Conservation (phyloP, 768 basidiomycete species). For the Lactarius trivialis region DNA sequence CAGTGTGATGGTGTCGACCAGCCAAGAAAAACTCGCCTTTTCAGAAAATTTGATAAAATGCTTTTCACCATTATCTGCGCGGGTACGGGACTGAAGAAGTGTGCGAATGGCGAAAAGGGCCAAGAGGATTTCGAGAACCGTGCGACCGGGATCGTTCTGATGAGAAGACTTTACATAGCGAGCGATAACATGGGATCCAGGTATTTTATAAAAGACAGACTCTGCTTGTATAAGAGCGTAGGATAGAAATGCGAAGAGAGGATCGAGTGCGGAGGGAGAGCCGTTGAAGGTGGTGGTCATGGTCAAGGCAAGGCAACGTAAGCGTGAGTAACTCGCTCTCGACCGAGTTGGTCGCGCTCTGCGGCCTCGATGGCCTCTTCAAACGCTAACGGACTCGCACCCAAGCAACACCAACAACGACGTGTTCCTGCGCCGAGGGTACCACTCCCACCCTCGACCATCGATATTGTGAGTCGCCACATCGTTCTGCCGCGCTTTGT, state of each 20-base stretch:
- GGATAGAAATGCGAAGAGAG: slow-evolving; percentile 60
- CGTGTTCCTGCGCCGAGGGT: slow-evolving; percentile 34
- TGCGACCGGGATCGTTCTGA: slow-evolving; percentile 91
- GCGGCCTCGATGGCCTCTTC: slow-evolving; percentile 27
- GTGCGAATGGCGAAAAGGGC: slow-evolving; percentile 85
- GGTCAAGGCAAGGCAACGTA: neutral
- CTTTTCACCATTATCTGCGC: slow-evolving; percentile 76
- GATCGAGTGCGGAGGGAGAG: slow-evolving; percentile 36
- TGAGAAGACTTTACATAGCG: slow-evolving; percentile 94
- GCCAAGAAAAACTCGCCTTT: slow-evolving; percentile 42
- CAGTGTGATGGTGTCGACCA: neutral
- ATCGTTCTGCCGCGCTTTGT: slow-evolving; percentile 15
- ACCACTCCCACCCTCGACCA: slow-evolving; percentile 33
- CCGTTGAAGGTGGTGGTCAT: slow-evolving; percentile 32
- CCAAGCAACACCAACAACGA: slow-evolving; percentile 31
- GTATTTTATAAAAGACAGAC: slow-evolving; percentile 63
- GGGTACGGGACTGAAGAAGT: slow-evolving; percentile 81
- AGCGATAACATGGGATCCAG: slow-evolving; percentile 75
- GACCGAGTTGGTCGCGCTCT: slow-evolving; percentile 8
- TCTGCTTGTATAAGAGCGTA: slow-evolving; percentile 53
- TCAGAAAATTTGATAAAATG: slow-evolving; percentile 89
- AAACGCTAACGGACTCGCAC: slow-evolving; percentile 27
- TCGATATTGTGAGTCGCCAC: slow-evolving; percentile 34
- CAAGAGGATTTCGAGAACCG: slow-evolving; percentile 83
- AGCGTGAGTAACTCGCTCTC: neutral